phyloP scores from a whole-genome alignment of 371 early-diverging fungal genomes.

The Saksenaea oblongispora region DNA sequence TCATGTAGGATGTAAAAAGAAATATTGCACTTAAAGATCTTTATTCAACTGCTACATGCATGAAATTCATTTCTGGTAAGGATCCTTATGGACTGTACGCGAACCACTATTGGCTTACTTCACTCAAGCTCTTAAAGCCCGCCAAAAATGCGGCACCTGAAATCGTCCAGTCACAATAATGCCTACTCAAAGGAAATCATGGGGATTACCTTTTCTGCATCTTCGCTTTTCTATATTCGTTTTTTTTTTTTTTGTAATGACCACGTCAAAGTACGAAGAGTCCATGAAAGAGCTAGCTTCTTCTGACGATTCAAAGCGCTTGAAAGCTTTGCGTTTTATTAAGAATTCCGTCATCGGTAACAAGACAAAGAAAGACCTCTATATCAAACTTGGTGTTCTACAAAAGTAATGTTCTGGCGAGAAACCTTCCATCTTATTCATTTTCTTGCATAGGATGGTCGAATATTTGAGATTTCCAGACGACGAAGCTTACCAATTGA shows the following conservation, averaged over 20 bases:
- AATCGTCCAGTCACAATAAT: neutral
- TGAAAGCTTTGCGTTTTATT: slow-evolving; percentile 74
- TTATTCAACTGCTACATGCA: too few species aligned
- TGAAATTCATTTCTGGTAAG: too few species aligned
- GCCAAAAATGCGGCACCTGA: neutral
- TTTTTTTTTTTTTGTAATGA: slow-evolving; percentile 35
- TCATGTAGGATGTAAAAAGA: too few species aligned
- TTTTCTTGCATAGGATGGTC: slow-evolving; percentile 48
- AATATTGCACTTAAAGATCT: too few species aligned
- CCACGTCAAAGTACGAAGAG: slow-evolving; percentile 61
- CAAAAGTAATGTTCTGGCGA: slow-evolving; percentile 50
- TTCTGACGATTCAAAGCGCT: slow-evolving; percentile 42
- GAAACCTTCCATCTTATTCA: neutral
- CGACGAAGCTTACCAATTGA: slow-evolving; percentile 39
- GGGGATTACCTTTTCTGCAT: neutral
- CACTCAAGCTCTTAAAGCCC: too few species aligned
- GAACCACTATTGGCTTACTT: too few species aligned
- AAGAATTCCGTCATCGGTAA: slow-evolving; percentile 90
- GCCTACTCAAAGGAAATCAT: neutral
- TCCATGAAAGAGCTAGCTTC: slow-evolving; percentile 56
- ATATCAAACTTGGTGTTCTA: slow-evolving; percentile 67
- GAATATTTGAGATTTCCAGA: slow-evolving; percentile 47
- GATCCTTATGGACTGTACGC: too few species aligned
- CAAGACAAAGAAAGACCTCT: slow-evolving; percentile 80
- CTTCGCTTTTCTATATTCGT: neutral